These are phyloP conservation scores for Myxozyma vanderwaltii DNA, from an alignment of 805 yeast genomes.

Conservation along the genomic window DNA sequence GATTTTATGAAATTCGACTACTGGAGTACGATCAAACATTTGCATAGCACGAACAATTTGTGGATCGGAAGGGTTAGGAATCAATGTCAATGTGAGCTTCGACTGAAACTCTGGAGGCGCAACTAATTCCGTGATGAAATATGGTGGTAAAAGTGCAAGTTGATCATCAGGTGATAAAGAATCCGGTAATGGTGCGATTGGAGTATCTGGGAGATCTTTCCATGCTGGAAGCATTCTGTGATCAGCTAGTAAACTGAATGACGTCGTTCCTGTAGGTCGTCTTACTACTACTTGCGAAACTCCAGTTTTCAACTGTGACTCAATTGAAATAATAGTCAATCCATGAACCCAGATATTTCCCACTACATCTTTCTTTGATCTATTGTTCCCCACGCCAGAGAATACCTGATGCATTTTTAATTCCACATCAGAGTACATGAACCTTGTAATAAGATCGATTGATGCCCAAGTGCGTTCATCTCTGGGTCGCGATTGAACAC, in stretches of 20 bases:
- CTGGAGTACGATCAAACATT: constrained; percentile 73
- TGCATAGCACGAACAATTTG: constrained; percentile 53
- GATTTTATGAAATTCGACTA: constrained; percentile 73
- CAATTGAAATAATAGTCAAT: constrained; percentile 56
- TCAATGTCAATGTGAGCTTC: constrained; percentile 50
- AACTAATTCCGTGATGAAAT: constrained; percentile 54
- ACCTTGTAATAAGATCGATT: constrained; percentile 67
- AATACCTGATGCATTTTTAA: constrained; percentile 47
- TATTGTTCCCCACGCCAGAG: constrained; percentile 20
- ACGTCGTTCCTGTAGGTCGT: constrained; percentile 66
- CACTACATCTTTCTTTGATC: constrained; percentile 32
- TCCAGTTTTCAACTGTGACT: constrained; percentile 47
- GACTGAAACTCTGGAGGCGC: constrained; percentile 47
- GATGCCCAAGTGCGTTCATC: constrained; percentile 63
- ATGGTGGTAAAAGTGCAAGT: constrained; percentile 48
- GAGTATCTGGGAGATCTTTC: constrained; percentile 22
- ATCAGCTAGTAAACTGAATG: constrained; percentile 51
- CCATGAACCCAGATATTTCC: constrained; percentile 64
- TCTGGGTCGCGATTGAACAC: constrained; percentile 26
- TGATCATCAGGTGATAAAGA: constrained; percentile 23
- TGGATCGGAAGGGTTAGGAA: constrained; percentile 45
- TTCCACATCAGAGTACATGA: constrained; percentile 65
- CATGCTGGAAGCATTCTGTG: constrained; percentile 43
- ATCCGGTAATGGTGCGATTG: background rate
- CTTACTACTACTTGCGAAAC: constrained; percentile 49